These are phyloP conservation scores for Waltiozyma sp. DNA, from an alignment of 1,139 yeast genomes.

Conservation along the genomic window DNA sequence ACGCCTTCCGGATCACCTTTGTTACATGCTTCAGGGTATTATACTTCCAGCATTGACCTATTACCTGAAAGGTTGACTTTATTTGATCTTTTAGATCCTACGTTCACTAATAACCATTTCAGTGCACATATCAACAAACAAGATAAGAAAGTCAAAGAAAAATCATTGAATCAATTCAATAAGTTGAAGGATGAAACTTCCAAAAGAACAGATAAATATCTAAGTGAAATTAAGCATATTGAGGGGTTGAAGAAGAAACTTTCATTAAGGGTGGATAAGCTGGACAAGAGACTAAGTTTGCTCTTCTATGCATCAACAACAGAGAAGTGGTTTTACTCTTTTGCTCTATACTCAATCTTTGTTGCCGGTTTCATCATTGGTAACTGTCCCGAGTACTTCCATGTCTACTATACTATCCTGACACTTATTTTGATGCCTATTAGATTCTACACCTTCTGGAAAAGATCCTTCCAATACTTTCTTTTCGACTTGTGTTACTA, in stretches of 20 bases:
- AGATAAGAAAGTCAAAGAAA: constrained; percentile 22
- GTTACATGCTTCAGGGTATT: constrained; percentile 10
- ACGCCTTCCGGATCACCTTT: constrained; percentile 16
- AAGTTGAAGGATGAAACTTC: constrained; percentile 13
- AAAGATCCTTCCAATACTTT: constrained; percentile 70
- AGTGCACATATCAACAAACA: constrained; percentile 22
- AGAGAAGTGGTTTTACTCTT: constrained; percentile 75
- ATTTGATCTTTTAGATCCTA: constrained; percentile 28
- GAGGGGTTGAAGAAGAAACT: constrained; percentile 21
- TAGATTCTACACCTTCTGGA: constrained; percentile 72
- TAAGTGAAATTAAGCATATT: constrained; percentile 10
- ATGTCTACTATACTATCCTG: constrained; percentile 57
- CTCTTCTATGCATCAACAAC: constrained; percentile 50
- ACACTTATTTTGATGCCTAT: constrained; percentile 68
- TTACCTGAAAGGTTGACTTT: constrained; percentile 23
- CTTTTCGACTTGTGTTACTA: constrained; percentile 91
- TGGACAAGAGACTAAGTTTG: constrained; percentile 46
- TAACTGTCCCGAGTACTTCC: constrained; percentile 64
- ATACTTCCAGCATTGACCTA: constrained; percentile 10
- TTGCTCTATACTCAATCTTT: constrained; percentile 60
- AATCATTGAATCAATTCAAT: constrained; percentile 11
- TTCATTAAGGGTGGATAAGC: constrained; percentile 32
- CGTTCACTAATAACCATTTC: constrained; percentile 20
- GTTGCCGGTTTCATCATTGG: constrained; percentile 72
- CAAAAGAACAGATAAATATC: constrained; percentile 13